Evolutionary conservation across 306 rosid species (phyloP).

Genomic region (Boehmeria nivea): DNA sequence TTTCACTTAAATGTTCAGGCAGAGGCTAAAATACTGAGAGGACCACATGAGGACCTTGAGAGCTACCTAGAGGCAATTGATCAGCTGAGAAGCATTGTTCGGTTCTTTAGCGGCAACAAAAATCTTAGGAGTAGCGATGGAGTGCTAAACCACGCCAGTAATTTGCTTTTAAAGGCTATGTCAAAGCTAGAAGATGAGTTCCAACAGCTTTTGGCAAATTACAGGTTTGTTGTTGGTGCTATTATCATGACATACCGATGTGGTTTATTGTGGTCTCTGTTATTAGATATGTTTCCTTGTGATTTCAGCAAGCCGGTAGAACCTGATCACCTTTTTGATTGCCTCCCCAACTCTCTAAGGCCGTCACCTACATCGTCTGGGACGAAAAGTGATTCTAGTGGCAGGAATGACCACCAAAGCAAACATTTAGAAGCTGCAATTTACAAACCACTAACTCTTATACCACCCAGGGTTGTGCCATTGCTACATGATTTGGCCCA

Average conservation of each 20-base stretch:
- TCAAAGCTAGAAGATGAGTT: slow-evolving; percentile 94
- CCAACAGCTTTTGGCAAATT: slow-evolving; percentile 67
- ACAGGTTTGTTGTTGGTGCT: slow-evolving; percentile 44
- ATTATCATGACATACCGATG: neutral
- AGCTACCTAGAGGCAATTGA: slow-evolving; percentile 81
- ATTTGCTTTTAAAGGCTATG: slow-evolving; percentile 78
- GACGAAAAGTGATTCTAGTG: slow-evolving; percentile 38
- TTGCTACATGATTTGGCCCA: slow-evolving; percentile 79
- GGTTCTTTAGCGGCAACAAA: slow-evolving; percentile 61
- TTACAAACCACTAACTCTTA: slow-evolving; percentile 61
- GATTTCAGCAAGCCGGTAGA: slow-evolving; percentile 91
- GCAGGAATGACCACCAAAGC: slow-evolving; percentile 43
- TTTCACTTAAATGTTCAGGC: slow-evolving; percentile 47
- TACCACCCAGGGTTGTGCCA: slow-evolving; percentile 88
- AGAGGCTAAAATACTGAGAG: slow-evolving; percentile 89
- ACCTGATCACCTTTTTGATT: slow-evolving; percentile 85
- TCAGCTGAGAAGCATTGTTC: slow-evolving; percentile 54
- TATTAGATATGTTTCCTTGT: slow-evolving; percentile 20
- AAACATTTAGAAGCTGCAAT: slow-evolving; percentile 35
- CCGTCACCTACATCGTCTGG: slow-evolving; percentile 53
- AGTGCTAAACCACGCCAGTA: slow-evolving; percentile 63
- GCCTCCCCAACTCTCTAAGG: slow-evolving; percentile 74
- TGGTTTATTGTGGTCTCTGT: slow-evolving; percentile 9
- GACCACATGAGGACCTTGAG: slow-evolving; percentile 96
- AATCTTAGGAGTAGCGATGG: slow-evolving; percentile 52